Evolutionary conservation across 140 eudicot genomes (phyloP).

Genomic region (Artemisia princeps): DNA sequence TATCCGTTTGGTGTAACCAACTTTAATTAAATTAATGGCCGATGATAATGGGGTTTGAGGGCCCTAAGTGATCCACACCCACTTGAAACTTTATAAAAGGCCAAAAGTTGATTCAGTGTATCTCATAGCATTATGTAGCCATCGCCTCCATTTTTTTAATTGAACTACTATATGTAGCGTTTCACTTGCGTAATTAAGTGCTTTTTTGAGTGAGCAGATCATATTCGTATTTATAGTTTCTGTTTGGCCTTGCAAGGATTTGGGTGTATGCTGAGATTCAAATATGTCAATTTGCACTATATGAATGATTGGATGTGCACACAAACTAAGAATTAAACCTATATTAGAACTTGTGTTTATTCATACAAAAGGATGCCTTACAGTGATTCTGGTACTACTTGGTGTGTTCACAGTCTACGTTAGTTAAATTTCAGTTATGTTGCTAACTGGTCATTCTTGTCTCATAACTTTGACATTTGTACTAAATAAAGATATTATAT

Average conservation of each 20-base stretch:
- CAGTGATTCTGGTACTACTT: no score
- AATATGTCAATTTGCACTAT: no score
- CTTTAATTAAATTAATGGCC: background rate
- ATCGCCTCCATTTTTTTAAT: background rate
- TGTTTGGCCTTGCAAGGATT: no score
- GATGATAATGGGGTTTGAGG: background rate
- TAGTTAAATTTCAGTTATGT: no score
- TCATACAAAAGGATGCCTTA: background rate
- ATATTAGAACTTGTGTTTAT: background rate
- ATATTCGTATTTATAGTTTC: no score
- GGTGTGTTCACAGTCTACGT: no score
- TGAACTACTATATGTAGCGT: background rate
- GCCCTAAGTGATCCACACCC: conserved; percentile 1
- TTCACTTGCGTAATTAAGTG: background rate
- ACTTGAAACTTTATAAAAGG: background rate
- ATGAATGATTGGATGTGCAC: background rate
- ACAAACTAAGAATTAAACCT: background rate
- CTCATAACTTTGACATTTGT: background rate
- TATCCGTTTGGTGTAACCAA: background rate
- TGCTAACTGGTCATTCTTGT: no score
- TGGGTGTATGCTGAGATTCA: no score
- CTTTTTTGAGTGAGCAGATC: no score
- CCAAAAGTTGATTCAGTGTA: background rate
- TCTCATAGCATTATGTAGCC: background rate
- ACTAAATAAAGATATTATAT: background rate